Percentiles rank a stretch among this genome's conserved stretches.
phyloP scores from a whole-genome alignment of 1,139 yeast species.

The Pichia sp. region DNA sequence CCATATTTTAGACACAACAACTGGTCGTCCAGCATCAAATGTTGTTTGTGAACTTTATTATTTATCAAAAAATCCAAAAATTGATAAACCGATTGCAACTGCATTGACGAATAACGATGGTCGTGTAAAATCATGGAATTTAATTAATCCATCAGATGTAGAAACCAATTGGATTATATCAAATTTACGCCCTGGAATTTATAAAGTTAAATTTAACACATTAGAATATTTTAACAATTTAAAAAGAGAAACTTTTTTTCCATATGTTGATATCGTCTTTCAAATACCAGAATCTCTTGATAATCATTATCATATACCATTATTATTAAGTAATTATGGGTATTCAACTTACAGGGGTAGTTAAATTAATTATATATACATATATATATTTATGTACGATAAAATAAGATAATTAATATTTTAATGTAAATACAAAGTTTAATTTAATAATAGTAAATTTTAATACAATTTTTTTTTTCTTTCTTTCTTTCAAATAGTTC shows the following conservation, averaged over 20 bases:
- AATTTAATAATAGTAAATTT: not conserved
- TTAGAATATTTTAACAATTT: conserved; percentile 49
- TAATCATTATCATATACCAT: conserved; percentile 80
- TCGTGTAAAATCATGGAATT: conserved; percentile 59
- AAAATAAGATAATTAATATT: too few species aligned
- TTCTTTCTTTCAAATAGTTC: not conserved
- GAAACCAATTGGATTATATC: conserved; percentile 32
- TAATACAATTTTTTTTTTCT: not conserved
- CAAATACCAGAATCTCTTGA: conserved; percentile 61
- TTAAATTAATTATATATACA: not conserved
- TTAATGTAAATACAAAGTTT: not conserved
- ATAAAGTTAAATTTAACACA: conserved; percentile 70
- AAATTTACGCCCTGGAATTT: conserved; percentile 49
- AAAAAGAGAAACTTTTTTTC: conserved; percentile 57
- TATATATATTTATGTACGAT: too few species aligned
- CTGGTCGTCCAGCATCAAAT: conserved; percentile 69
- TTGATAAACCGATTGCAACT: conserved; percentile 39
- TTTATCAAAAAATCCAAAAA: conserved; percentile 24
- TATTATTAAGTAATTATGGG: conserved; percentile 73
- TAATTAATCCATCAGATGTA: not conserved
- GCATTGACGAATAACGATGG: conserved; percentile 75
- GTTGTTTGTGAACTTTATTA: conserved; percentile 56
- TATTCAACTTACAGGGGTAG: conserved; percentile 82
- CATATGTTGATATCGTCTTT: conserved; percentile 74
- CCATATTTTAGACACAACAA: conserved; percentile 79